Base-by-base conservation (phyloP, 164 flowering plant species). In the Malania oleifera region DNA sequence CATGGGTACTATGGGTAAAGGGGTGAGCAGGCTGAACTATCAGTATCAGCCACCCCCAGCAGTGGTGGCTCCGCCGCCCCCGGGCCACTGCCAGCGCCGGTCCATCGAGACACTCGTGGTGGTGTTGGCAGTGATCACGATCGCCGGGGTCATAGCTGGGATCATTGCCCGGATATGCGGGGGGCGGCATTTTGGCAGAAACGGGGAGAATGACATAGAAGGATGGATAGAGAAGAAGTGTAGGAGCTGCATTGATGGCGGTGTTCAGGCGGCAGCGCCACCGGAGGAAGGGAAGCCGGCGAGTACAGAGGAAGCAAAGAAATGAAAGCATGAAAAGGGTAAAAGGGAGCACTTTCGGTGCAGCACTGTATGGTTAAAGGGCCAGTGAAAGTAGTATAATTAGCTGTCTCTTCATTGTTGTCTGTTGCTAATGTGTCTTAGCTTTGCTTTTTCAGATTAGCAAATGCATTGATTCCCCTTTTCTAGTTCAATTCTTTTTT, bases 201-300 rank as follows among this genome's bases (percentile, higher is more conserved):
- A 26, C 43, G 88, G 85, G 3, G 96, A 83, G 44, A 59, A 83
- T 52, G 90, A 86, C 65, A 72, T 82, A 10, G 96, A 86, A 76
- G 91, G 96, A 24, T 89, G 92, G 92, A 81, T 84, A 1, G 91
- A 86, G 58, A 82, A 75, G 52, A 75, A 65, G 63, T 86, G 96
- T 54, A 70, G 80, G 38, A 84, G 80, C 52, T 89, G 96, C 77
- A 76, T 89, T 39, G 96, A 82, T 24, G 78, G 75, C 25, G 90
- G 96, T 8, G 53, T 81, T 47, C 70, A 83, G 1, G 23, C 64
- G 26, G 25, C 68, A 37, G 19, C 70, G 24, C 59, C 56, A 19
- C 12, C 61, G 41, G 62, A 56, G 27, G 49, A 55, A 18, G 3
- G 68, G 18, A 47, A 59, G 28, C 66, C 76, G 25, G 56, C 66